phyloP scores from a whole-genome alignment of 176 grass and related monocot species.

The Coix lacrymajobi region DNA sequence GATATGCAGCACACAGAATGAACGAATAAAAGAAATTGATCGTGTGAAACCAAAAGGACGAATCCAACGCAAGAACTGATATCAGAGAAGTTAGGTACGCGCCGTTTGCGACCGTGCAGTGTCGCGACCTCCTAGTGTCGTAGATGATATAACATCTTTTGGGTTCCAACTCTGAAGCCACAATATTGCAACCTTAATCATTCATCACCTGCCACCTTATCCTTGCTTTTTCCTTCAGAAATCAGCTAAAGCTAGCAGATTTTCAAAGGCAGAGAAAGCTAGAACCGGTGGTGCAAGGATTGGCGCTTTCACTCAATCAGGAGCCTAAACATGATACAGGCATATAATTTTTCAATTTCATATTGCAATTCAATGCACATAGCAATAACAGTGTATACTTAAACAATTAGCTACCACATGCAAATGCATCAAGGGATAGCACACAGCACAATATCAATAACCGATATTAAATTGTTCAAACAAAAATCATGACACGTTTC shows the following conservation, averaged over 20 bases:
- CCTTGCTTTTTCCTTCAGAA: constrained; percentile 3
- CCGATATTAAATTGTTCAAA: constrained; percentile 29
- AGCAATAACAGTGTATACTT: not conserved
- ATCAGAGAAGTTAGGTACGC: constrained; percentile 8
- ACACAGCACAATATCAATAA: constrained; percentile 3
- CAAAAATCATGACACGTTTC: constrained; percentile 24
- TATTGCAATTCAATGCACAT: not conserved
- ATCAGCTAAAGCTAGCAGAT: constrained; percentile 15
- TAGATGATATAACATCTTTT: not conserved
- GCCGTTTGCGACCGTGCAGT: not conserved
- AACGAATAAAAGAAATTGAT: not conserved
- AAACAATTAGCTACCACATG: not conserved
- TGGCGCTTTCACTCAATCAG: not conserved
- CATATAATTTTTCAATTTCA: not conserved
- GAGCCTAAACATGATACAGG: not conserved
- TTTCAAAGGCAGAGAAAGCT: not conserved
- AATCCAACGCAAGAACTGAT: not conserved
- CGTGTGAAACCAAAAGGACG: not conserved
- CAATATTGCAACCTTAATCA: constrained; percentile 10
- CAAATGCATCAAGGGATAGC: not conserved
- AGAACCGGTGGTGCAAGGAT: not conserved
- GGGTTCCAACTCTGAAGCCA: constrained; percentile 38
- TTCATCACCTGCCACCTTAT: constrained; percentile 13
- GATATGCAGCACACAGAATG: not conserved
- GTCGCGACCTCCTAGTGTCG: not conserved